Conservation (phyloP, 257 asterid genomes). For the Rauvolfia tetraphylla region DNA sequence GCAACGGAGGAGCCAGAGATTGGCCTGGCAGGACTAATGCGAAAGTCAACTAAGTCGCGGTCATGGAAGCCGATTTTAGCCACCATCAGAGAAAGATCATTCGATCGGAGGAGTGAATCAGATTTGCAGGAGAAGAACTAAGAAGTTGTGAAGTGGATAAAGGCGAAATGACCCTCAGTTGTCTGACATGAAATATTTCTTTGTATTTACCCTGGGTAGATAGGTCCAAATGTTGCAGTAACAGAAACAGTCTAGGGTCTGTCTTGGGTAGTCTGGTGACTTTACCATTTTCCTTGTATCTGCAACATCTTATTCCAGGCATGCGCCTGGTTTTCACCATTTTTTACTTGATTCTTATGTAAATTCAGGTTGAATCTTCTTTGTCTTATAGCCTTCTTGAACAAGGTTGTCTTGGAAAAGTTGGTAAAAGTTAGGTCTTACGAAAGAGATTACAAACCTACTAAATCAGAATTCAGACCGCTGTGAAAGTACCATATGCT, state of each 20-base stretch:
- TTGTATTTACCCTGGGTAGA: neutral
- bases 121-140: conserved; percentile 32
- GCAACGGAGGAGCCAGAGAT: neutral
- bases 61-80: conserved; percentile 60
- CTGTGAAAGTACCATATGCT: no score
- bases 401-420: no score
- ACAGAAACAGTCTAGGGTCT: no score
- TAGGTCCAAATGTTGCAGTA: no score
- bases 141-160: neutral
- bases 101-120: conserved; percentile 46
- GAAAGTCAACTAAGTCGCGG: conserved; percentile 15
- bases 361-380: neutral
- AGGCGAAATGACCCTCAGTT: neutral
- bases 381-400: neutral
- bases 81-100: conserved; percentile 49
- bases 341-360: neutral
- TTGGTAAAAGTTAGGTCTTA: no score
- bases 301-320: neutral
- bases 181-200: neutral
- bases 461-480: no score
- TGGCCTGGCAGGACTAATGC: neutral
- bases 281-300: neutral
- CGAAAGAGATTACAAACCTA: no score
- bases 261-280: neutral
- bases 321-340: neutral